Conservation (phyloP, 768 basidiomycete species). For the Leucogyrophana mollusca region DNA sequence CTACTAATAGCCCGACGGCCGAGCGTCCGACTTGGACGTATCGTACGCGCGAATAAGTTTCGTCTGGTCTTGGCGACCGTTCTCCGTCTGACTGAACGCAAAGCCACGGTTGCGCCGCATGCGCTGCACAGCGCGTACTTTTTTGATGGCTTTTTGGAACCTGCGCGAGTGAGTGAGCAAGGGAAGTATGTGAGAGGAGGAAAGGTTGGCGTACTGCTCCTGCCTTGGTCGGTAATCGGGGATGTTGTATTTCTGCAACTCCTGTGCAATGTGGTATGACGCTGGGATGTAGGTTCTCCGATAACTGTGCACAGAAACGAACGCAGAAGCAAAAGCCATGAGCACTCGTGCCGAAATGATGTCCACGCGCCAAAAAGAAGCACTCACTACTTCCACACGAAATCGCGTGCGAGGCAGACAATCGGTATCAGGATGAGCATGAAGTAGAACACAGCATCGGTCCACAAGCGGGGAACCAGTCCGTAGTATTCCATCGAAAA, state of each 20-base stretch:
- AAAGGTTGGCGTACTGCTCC: conserved; percentile 71
- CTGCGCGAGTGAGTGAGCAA: conserved; percentile 36
- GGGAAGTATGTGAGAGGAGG: conserved; percentile 2
- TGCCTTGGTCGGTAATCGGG: conserved; percentile 96
- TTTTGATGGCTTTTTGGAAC: conserved; percentile 99
- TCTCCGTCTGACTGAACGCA: conserved; percentile 97
- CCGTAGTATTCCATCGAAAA: conserved; percentile 91
- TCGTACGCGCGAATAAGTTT: conserved; percentile 85
- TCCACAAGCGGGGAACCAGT: conserved; percentile 90
- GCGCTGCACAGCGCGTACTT: conserved; percentile 96
- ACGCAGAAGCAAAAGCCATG: conserved; percentile 8
- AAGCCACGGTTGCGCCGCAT: conserved; percentile 97
- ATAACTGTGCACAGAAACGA: conserved; percentile 55
- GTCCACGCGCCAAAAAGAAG: conserved; percentile 4
- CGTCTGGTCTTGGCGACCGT: conserved; percentile 84
- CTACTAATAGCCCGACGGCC: conserved; percentile 72
- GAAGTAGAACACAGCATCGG: conserved; percentile 86
- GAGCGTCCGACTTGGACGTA: conserved; percentile 70
- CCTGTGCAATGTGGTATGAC: conserved; percentile 98
- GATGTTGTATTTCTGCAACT: conserved; percentile 98
- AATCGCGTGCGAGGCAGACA: conserved; percentile 83
- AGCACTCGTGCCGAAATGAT: too few relatives aligned
- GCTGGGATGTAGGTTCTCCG: conserved; percentile 85
- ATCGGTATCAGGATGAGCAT: conserved; percentile 81
- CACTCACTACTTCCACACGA: conserved; percentile 96